Evolutionary conservation across 441 rosid genomes (phyloP).

Genomic region (Caryocar brasiliense): DNA sequence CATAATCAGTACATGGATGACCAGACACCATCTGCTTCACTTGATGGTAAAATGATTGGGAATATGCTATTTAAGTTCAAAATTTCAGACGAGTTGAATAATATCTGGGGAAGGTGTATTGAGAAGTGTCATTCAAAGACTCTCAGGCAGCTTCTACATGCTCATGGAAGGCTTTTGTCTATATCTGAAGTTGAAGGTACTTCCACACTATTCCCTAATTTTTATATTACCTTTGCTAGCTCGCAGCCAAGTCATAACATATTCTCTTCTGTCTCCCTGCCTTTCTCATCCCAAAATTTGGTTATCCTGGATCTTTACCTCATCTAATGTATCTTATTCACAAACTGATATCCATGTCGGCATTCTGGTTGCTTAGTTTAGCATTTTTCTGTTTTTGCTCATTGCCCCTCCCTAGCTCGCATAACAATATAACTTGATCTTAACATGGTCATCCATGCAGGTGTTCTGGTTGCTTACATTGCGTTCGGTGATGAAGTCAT

Average conservation of each 20-base stretch:
- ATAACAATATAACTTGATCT: neutral
- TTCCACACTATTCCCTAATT: constrained; percentile 4
- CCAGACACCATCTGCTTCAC: constrained; percentile 29
- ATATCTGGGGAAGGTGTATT: constrained; percentile 74
- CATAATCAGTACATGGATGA: constrained; percentile 29
- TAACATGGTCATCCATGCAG: constrained; percentile 37
- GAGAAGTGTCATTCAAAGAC: constrained; percentile 90
- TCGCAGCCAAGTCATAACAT: neutral
- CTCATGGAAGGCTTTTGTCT: constrained; percentile 76
- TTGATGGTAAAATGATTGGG: constrained; percentile 30
- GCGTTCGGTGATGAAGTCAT: constrained; percentile 61
- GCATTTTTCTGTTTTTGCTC: too few species aligned
- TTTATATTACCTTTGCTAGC: neutral
- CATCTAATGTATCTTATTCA: too few species aligned
- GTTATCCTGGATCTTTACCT: too few species aligned
- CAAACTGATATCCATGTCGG: too few species aligned
- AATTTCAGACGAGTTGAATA: constrained; percentile 54
- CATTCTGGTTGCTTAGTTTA: too few species aligned
- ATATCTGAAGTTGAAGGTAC: constrained; percentile 77
- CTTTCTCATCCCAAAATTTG: too few species aligned
- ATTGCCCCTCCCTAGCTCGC: too few species aligned
- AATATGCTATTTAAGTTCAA: constrained; percentile 34
- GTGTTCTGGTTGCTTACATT: constrained; percentile 64
- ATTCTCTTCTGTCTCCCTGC: neutral
- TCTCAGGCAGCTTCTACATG: constrained; percentile 62